Conservation (phyloP, 768 basidiomycete genomes). For the Lactarius quietus region DNA sequence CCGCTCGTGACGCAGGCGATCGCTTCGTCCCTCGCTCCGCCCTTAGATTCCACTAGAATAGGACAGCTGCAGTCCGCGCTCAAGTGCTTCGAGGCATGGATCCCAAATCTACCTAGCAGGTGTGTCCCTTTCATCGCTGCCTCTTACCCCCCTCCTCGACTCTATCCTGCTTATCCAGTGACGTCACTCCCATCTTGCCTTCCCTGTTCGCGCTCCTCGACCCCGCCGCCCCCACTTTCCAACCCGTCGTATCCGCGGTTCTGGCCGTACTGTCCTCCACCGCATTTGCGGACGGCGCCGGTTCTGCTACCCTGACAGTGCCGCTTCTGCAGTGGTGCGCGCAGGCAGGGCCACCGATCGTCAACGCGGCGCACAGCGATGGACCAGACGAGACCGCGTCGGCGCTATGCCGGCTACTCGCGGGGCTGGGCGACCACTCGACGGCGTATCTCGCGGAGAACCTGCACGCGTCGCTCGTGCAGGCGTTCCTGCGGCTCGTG, state of each 20-base stretch:
- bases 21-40: conserved; percentile 48
- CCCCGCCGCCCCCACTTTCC: conserved; percentile 31
- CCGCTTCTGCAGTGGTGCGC: conserved; percentile 82
- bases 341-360: conserved; percentile 48
- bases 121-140: conserved; percentile 33
- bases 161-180: conserved; percentile 38
- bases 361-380: conserved; percentile 25
- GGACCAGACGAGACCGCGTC: conserved; percentile 57
- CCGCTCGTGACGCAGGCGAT: conserved; percentile 72
- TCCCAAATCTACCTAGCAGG: conserved; percentile 64
- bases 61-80: conserved; percentile 65
- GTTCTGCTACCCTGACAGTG: conserved; percentile 70
- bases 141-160: neutral
- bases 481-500: conserved; percentile 67
- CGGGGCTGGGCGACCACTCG: conserved; percentile 84
- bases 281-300: conserved; percentile 64
- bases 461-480: conserved; percentile 53
- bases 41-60: conserved; percentile 33
- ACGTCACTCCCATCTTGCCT: conserved; percentile 64
- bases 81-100: conserved; percentile 82
- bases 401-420: conserved; percentile 76
- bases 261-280: conserved; percentile 69
- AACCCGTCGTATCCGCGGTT: conserved; percentile 52
- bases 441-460: conserved; percentile 69
- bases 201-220: conserved; percentile 51